Percentiles rank a stretch among this genome's conserved stretches.
Conservation (phyloP, 257 asterid genomes). For the Penstemon davidsonii region DNA sequence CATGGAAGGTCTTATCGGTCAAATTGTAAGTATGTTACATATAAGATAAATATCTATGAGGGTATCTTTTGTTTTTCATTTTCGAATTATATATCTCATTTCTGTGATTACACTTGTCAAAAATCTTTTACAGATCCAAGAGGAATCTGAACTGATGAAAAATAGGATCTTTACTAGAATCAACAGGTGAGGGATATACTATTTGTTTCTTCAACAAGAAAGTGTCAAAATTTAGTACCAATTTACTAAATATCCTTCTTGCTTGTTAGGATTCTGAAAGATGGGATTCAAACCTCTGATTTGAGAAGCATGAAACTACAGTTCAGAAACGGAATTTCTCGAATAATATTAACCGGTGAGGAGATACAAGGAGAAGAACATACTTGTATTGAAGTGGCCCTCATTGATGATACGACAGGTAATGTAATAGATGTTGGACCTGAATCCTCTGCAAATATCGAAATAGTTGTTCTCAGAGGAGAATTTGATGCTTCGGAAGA, state of each 20-base stretch:
- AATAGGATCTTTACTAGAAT: slow-evolving; percentile 9
- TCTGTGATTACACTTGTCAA: slow-evolving; percentile 20
- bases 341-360: slow-evolving; percentile 32
- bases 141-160: slow-evolving; percentile 24
- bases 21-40: slow-evolving; percentile 20
- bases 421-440: slow-evolving; percentile 35
- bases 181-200: slow-evolving; percentile 24
- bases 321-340: slow-evolving; percentile 35
- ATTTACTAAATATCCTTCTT: background rate
- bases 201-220: background rate
- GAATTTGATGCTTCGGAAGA: slow-evolving; percentile 23
- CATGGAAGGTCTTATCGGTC: background rate
- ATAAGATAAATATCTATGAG: too few relatives aligned
- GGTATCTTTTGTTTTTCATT: background rate
- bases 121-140: slow-evolving; percentile 16
- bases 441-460: slow-evolving; percentile 44
- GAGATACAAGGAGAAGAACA: slow-evolving; percentile 44
- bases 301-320: slow-evolving; percentile 37
- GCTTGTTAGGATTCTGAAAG: slow-evolving; percentile 28
- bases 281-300: slow-evolving; percentile 13
- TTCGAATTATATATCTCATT: background rate
- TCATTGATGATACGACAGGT: slow-evolving; percentile 38
- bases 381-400: slow-evolving; percentile 29
- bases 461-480: slow-evolving; percentile 41
- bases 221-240: background rate